Evolutionary conservation across 192 early-diverging fungal genomes (phyloP).

Genomic region (Coemansia sp.): DNA sequence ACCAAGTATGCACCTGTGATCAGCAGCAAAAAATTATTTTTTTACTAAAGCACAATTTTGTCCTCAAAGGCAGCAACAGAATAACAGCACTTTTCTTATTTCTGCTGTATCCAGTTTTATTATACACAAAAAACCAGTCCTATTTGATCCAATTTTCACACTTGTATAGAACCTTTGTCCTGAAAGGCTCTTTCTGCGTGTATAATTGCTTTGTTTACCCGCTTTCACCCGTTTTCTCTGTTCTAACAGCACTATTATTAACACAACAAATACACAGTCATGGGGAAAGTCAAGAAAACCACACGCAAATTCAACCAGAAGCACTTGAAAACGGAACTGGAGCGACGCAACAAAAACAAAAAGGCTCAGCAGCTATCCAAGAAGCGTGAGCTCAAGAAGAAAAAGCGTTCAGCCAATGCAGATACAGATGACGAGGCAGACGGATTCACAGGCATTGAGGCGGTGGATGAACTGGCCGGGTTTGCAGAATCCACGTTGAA

Average conservation of each 20-base stretch:
- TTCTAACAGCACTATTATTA: background rate
- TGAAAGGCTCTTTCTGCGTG: background rate
- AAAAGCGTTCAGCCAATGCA: conserved; percentile 28
- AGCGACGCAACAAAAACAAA: conserved; percentile 60
- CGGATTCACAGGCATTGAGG: conserved; percentile 43
- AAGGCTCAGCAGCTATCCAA: conserved; percentile 61
- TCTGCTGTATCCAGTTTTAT: background rate
- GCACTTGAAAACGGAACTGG: conserved; percentile 67
- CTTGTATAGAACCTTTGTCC: background rate
- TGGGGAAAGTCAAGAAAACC: conserved; percentile 61
- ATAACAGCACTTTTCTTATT: background rate
- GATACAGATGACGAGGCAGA: conserved; percentile 23
- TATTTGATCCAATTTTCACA: background rate
- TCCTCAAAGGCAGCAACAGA: background rate
- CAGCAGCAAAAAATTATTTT: background rate
- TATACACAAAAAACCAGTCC: too few relatives aligned
- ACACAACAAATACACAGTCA: conserved; percentile 2
- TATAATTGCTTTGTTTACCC: background rate
- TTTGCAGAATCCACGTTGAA: conserved; percentile 44
- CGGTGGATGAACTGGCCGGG: conserved; percentile 49
- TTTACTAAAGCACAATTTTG: background rate
- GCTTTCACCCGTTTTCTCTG: background rate
- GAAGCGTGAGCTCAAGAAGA: conserved; percentile 62
- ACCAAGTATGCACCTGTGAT: too few relatives aligned
- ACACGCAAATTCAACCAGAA: conserved; percentile 80